phyloP scores from a whole-genome alignment of 108 stramenopile species.

The Skeletonema costatum region DNA sequence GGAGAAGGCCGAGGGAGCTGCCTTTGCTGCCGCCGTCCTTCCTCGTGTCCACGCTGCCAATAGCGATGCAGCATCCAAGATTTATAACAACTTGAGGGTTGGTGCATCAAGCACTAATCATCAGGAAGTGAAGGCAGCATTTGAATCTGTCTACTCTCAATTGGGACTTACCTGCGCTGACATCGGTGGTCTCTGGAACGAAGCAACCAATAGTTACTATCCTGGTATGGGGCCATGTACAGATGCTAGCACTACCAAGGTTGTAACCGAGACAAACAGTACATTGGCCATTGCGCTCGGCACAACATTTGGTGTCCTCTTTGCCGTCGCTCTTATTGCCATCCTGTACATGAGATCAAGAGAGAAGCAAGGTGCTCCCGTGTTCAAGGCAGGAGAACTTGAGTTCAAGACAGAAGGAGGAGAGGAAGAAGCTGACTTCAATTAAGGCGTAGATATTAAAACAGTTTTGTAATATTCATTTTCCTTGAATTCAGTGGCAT shows the following conservation, averaged over 20 bases:
- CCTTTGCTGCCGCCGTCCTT: constrained; percentile 75
- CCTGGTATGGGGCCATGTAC: constrained; percentile 46
- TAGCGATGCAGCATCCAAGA: constrained; percentile 51
- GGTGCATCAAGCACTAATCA: constrained; percentile 47
- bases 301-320: constrained; percentile 12
- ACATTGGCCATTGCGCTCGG: constrained; percentile 2
- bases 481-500: too few species aligned
- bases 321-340: constrained; percentile 18
- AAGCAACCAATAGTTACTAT: constrained; percentile 33
- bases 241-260: constrained; percentile 10
- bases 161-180: constrained; percentile 65
- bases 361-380: constrained; percentile 32
- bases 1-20: constrained; percentile 68
- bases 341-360: constrained; percentile 32
- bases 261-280: constrained; percentile 10
- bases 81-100: constrained; percentile 68
- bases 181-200: constrained; percentile 67
- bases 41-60: constrained; percentile 64
- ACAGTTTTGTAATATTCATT: too few species aligned
- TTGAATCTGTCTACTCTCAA: constrained; percentile 66
- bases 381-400: constrained; percentile 13
- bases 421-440: too few species aligned
- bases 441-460: too few species aligned
- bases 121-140: constrained; percentile 61
- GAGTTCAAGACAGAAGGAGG: neutral